Conservation (phyloP, 2,329 filamentous ascomycete species). For the Fusarium sp. region DNA sequence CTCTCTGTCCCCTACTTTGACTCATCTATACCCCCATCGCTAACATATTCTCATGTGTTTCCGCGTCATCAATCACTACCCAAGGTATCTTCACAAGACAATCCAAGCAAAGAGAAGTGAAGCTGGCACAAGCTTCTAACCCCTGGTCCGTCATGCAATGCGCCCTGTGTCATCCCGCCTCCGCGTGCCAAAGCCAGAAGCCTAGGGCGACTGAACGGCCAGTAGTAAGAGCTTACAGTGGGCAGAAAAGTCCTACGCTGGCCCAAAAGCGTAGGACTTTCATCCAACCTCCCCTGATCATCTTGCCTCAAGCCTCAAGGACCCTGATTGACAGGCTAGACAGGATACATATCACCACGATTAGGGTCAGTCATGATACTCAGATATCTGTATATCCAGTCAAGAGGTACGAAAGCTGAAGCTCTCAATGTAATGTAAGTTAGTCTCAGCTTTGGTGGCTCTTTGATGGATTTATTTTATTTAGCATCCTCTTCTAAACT, state of each 20-base stretch:
- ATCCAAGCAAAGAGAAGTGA: constrained; percentile 22
- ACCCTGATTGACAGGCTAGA: constrained; percentile 17
- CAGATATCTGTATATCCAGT: background rate
- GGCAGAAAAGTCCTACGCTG: constrained; percentile 33
- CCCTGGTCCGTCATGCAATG: constrained; percentile 38
- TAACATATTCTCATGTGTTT: background rate
- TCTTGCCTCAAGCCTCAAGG: background rate
- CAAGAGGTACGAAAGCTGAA: background rate
- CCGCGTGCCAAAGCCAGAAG: constrained; percentile 15
- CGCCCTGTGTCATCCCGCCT: constrained; percentile 33
- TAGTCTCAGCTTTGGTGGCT: background rate
- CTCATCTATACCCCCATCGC: background rate
- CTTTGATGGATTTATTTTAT: background rate
- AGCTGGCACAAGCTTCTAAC: constrained; percentile 40
- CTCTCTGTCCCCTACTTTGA: background rate
- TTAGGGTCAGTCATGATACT: background rate
- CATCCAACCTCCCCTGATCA: constrained; percentile 7
- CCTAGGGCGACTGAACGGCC: constrained; percentile 7
- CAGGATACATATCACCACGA: background rate
- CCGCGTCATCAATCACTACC: constrained; percentile 14
- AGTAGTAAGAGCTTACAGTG: constrained; percentile 16
- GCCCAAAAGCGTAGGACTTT: constrained; percentile 29
- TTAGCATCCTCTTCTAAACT: background rate
- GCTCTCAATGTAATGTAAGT: background rate
- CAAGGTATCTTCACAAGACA: constrained; percentile 1